Base-by-base conservation (phyloP, 2,329 filamentous ascomycete species). In the Fusarium sp. region DNA sequence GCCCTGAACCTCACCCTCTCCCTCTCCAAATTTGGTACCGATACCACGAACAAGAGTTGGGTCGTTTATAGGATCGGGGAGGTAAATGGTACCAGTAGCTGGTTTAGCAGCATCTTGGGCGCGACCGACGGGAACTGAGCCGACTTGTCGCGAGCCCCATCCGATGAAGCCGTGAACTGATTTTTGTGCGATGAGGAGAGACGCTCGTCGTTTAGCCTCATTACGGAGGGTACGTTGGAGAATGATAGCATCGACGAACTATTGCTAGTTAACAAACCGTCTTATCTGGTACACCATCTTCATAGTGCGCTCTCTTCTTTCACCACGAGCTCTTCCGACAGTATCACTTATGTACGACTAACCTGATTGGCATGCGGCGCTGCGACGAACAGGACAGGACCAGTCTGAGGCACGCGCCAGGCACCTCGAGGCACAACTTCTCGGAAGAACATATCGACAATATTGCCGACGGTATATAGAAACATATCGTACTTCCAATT, bases 301-400 rank as follows among this genome's bases (percentile, higher is more conserved):
- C 12, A 14, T 42, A 44, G 15, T 41, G 33, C 33, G 49, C n/a
- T 20, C 23, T 20, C 7, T 49, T 49, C 35, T 30, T 41, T n/a
- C 26, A 26, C 40, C 18, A 42, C 18, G 30, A 30, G 27, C 35
- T 42, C 15, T 6, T 35, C 11, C 27, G 20, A 35, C 13, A 40
- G 7, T 14, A 20, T 14, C 45, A 33, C 41, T 38, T 55, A 38
- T 35, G 33, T 17, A 41, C 6, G 23, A 81, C 86, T 66, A 83
- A 94, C 92, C 88, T 96, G 94, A 81, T 99, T 99, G 66, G 95
- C 95, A 85, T 99, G 96, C 73, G 96, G 96, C 59, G 95, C 96
- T 46, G 95, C 96, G 74, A 99, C 96, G 78, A 99, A 96, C 65
- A 99, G 93, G 70, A 99, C 89, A 2, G 96, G 95, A 0, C 95